Conservation (phyloP, 2,329 filamentous ascomycete species). For the Aspergillus pseudotamarii region DNA sequence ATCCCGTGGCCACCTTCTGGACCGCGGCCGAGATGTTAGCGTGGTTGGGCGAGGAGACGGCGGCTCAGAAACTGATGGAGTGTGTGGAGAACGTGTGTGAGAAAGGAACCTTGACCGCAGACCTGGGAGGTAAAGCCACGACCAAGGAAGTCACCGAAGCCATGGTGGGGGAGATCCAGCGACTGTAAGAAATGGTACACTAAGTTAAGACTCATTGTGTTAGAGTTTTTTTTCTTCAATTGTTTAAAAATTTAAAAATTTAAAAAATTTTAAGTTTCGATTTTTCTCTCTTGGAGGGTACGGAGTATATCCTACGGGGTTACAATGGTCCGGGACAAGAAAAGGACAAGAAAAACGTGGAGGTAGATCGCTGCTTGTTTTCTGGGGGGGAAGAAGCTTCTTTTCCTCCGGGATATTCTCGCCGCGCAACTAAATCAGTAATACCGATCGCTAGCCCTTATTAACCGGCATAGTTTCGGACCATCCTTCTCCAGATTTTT, state of each 20-base stretch:
- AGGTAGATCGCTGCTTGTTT: background rate
- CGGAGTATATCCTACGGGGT: background rate
- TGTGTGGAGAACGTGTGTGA: constrained; percentile 65
- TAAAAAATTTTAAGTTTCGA: background rate
- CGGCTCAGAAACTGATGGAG: constrained; percentile 60
- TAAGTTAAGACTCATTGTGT: background rate
- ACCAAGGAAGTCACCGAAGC: constrained; percentile 64
- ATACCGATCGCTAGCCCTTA: too few species aligned
- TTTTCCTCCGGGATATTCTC: background rate
- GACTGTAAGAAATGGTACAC: constrained; percentile 25
- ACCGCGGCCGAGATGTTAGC: constrained; percentile 69
- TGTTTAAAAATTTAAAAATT: background rate
- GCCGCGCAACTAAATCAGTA: background rate
- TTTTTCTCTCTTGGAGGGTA: background rate
- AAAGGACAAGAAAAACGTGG: constrained; percentile 1
- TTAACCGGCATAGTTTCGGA: background rate
- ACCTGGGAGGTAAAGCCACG: constrained; percentile 60
- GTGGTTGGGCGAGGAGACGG: constrained; percentile 63
- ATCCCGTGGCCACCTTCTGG: constrained; percentile 70
- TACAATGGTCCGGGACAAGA: background rate
- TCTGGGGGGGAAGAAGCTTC: background rate
- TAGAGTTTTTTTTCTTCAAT: background rate
- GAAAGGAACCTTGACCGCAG: constrained; percentile 57
- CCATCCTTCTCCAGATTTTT: background rate
- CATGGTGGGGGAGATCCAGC: constrained; percentile 56